Conservation (phyloP, 106 monocot species). For the Allium fistulosum region DNA sequence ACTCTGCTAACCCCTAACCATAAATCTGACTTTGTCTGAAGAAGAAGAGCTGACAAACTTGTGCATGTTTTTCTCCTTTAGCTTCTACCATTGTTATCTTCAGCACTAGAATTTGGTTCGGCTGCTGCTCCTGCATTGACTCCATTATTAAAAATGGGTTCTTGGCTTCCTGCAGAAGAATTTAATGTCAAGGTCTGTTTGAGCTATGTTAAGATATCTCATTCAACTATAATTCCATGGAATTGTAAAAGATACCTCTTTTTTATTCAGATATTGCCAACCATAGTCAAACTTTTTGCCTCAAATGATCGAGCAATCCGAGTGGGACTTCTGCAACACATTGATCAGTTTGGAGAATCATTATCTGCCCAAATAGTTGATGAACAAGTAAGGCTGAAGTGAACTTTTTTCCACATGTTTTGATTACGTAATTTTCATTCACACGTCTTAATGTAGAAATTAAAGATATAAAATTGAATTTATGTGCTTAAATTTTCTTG, state of each 20-base stretch:
- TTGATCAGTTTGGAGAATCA: constrained; percentile 98
- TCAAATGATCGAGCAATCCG: constrained; percentile 92
- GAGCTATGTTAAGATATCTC: background rate
- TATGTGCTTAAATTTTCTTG: background rate
- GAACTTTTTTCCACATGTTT: background rate
- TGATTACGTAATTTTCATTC: background rate
- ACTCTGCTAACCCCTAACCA: too few species aligned
- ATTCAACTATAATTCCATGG: background rate
- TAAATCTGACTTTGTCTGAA: background rate
- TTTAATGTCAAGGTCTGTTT: constrained; percentile 70
- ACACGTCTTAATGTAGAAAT: background rate
- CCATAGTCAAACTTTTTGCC: constrained; percentile 91
- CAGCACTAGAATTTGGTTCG: constrained; percentile 93
- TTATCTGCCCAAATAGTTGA: constrained; percentile 87
- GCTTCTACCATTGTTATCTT: constrained; percentile 85
- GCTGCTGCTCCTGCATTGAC: constrained; percentile 92
- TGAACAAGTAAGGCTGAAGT: constrained; percentile 54
- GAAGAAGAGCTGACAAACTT: background rate
- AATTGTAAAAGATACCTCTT: background rate
- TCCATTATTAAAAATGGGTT: constrained; percentile 91
- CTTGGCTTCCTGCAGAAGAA: constrained; percentile 85
- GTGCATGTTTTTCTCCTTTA: constrained; percentile 28
- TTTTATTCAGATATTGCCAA: constrained; percentile 60
- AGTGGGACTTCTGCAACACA: constrained; percentile 87
- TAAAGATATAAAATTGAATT: too few species aligned